Percentiles rank a stretch among this genome's conserved stretches.
phyloP scores from a whole-genome alignment of 129 eudicot genomes.

The Scalesia atractyloides region DNA sequence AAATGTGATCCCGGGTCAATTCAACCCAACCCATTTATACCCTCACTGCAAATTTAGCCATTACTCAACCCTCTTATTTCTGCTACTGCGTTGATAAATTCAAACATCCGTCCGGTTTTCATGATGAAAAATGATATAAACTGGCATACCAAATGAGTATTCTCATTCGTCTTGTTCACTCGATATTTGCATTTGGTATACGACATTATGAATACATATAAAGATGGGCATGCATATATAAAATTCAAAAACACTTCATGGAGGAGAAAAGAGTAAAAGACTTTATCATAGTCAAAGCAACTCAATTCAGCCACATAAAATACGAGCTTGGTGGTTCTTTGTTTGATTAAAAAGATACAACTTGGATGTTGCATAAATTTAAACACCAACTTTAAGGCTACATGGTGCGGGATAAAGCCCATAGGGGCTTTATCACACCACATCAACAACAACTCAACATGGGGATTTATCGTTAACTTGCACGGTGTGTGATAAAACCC shows the following conservation, averaged over 20 bases:
- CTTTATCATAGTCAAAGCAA: constrained; percentile 20
- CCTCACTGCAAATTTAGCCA: background rate
- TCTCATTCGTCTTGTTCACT: constrained; percentile 5
- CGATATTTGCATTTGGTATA: background rate
- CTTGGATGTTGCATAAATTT: constrained; percentile 20
- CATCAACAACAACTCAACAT: background rate
- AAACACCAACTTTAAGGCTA: background rate
- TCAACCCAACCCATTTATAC: background rate
- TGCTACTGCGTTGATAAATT: background rate
- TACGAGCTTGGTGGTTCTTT: background rate
- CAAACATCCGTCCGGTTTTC: background rate
- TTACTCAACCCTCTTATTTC: background rate
- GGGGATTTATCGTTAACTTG: background rate
- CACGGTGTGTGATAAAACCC: no score
- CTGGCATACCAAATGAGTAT: constrained; percentile 11
- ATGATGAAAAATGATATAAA: background rate
- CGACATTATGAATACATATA: background rate
- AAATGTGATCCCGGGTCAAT: background rate
- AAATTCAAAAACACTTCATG: no score
- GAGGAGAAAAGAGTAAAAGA: background rate
- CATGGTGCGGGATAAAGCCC: no score
- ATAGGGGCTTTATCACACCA: no score
- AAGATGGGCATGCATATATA: background rate
- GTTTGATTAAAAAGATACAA: constrained; percentile 14
- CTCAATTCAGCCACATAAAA: no score